Evolutionary conservation across 164 flowering plant species (phyloP), one percentile per base, ranked within the genome.

Genomic region (Stephania yunnanensis): DNA sequence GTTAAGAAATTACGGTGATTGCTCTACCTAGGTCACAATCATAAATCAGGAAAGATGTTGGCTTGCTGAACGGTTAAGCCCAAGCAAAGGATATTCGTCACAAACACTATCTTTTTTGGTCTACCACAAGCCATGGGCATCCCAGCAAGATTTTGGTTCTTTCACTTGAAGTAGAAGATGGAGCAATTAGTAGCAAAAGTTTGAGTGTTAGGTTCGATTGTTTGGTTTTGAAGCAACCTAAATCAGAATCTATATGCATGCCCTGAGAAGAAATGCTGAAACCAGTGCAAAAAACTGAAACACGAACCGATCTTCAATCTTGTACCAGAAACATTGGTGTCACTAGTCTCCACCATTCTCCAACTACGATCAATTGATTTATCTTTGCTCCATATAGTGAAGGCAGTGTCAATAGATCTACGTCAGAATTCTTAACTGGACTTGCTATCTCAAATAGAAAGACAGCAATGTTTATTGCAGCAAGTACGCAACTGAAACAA

Each of bases 291-390:
- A 81, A 77, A 72, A 87, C 30, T 78, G 83, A 78, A 84, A 82
- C 81, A 85, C 87, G 82, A 82, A 88, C 88, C 77, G 84, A 77
- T 81, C 81, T 10, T 87, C 81, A 84, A 84, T 85, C 84, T 77
- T 86, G 90, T 91, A 91, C 97, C 97, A 89, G 97, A 88, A 91
- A 91, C 92, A 91, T 91, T 20, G 97, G 97, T 64, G 93, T 91
- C 73, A 91, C 81, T 15, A 91, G 94, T 85, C 97, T 87, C 97
- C 94, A 90, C 97, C 94, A 90, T 78, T 90, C 94, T 73, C 97
- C 97, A 72, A 79, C 80, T 71, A 90, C 76, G 77, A 91, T 91
- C 84, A 91, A 71, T 69, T 89, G 75, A 74, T 91, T 90, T 71
- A 90, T 84, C 82, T 91, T 91, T 69, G 91, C 93, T 70, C 97